Base-by-base conservation (phyloP, 164 flowering plant genomes). In the Vitis vinifera region DNA sequence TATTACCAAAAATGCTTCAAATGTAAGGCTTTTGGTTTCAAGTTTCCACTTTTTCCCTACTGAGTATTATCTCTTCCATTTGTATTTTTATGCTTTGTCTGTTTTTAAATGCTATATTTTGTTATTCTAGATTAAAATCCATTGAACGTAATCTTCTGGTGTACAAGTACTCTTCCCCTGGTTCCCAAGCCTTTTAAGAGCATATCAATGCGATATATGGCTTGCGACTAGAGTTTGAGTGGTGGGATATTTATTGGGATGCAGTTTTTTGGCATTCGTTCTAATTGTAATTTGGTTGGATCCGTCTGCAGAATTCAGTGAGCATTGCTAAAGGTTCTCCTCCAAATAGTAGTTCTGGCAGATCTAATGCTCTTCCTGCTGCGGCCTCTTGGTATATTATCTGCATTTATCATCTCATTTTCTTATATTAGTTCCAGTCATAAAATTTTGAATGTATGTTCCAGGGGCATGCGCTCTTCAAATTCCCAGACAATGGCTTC, bases 331-430 rank as follows among this genome's bases (percentile, higher is more conserved):
- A 69, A 83, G 75, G 69, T 70, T 90, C 94, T 69, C 92, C 97
- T 30, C 93, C 97, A 23, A 84, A 86, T 82, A 84, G 88, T 68
- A 85, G 87, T 71, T 77, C 84, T 65, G 89, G 86, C 64, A 84
- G 83, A 82, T 86, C 97, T 70, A 68, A 80, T 56, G 87, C 79
- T 65, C 94, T 93, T 70, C 99, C 99, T 50, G 85, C 95, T 37
- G 94, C 91, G 66, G 92, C 98, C 15, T 82, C 93, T 58, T 96
- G 98, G 99, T 96, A 86, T 63, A 71, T 8, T 31, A 37, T 61
- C 68, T 37, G 15, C 16, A 37, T 10, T 3, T 68, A 4, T 56
- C 51, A 4, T 10, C n/a, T 49, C n/a, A 29, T 60, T 8, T 50
- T 57, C 61, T 23, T 51, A 48, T 64, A 16, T 58, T 16, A 16